These are phyloP conservation scores for Chlorociboria aeruginascens DNA, from an alignment of 495 filamentous ascomycete species.

Conservation along the genomic window DNA sequence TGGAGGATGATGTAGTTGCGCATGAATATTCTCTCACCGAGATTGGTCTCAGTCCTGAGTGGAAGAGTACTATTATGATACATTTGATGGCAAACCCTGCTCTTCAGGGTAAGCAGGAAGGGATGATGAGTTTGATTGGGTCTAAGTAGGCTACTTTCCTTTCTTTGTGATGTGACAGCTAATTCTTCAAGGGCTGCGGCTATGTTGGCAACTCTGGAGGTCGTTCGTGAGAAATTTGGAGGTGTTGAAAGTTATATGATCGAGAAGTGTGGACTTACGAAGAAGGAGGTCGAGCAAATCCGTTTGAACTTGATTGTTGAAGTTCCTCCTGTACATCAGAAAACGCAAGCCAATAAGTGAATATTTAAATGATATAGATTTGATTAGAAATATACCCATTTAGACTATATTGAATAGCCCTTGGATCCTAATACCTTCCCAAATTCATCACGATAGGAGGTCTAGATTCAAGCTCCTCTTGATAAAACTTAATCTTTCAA, in stretches of 20 bases:
- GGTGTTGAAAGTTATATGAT: constrained; percentile 43
- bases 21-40: constrained; percentile 52
- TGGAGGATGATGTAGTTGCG: constrained; percentile 41
- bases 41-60: constrained; percentile 32
- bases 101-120: constrained; percentile 24
- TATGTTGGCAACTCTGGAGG: constrained; percentile 41
- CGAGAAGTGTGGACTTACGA: constrained; percentile 37
- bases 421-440: too few relatives aligned
- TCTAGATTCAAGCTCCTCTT: too few relatives aligned
- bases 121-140: constrained; percentile 38
- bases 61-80: constrained; percentile 30
- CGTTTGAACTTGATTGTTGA: constrained; percentile 35
- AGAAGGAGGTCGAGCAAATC: constrained; percentile 36
- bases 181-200: constrained; percentile 29
- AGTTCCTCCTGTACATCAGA: constrained; percentile 7
- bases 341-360: background rate
- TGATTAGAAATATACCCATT: too few relatives aligned
- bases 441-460: too few relatives aligned
- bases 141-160: constrained; percentile 28
- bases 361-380: background rate
- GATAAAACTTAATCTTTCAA: too few relatives aligned
- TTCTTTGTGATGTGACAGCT: constrained; percentile 2
- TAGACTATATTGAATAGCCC: too few relatives aligned
- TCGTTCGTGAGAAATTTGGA: constrained; percentile 40
- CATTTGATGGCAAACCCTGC: constrained; percentile 30